Percentiles rank a stretch among this genome's conserved stretches.
Evolutionary conservation across 768 basidiomycete species (phyloP).

Genomic region (Suillus brevipes): DNA sequence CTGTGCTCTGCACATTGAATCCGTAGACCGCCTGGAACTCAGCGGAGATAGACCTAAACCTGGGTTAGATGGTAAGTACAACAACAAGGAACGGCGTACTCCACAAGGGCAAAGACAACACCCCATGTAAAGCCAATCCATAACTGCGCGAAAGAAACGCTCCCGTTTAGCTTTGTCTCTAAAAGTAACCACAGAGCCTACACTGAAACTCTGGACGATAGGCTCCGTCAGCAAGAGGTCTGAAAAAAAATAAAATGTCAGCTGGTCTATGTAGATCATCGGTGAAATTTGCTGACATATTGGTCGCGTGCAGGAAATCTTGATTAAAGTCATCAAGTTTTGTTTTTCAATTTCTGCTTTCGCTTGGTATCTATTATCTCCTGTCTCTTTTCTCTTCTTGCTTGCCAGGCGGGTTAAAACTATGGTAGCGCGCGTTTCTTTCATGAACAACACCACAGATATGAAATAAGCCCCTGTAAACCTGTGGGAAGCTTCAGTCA

Average conservation of each 20-base stretch:
- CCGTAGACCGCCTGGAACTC: conserved; percentile 55
- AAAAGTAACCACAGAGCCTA: conserved; percentile 29
- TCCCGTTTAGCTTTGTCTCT: conserved; percentile 9
- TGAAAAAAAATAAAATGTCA: background rate
- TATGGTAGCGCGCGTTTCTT: conserved; percentile 70
- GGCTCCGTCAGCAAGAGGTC: conserved; percentile 46
- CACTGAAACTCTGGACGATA: conserved; percentile 68
- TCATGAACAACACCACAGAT: conserved; percentile 52
- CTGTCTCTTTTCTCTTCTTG: conserved; percentile 62
- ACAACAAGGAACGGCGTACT: conserved; percentile 31
- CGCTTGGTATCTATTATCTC: conserved; percentile 59
- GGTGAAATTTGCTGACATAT: conserved; percentile 48
- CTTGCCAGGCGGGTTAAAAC: conserved; percentile 63
- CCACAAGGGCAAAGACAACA: conserved; percentile 62
- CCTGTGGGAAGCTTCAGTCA: conserved; percentile 32
- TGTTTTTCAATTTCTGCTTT: conserved; percentile 63
- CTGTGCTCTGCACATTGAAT: conserved; percentile 57
- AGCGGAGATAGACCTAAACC: conserved; percentile 46
- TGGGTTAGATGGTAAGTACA: background rate
- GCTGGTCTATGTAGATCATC: background rate
- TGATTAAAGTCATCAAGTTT: conserved; percentile 54
- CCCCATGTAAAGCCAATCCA: conserved; percentile 76
- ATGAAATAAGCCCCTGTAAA: conserved; percentile 49
- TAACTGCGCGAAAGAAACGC: conserved; percentile 35
- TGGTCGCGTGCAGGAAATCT: conserved; percentile 65